Base-by-base conservation (phyloP, 495 filamentous ascomycete genomes). In the Neohortaea acidophila region DNA sequence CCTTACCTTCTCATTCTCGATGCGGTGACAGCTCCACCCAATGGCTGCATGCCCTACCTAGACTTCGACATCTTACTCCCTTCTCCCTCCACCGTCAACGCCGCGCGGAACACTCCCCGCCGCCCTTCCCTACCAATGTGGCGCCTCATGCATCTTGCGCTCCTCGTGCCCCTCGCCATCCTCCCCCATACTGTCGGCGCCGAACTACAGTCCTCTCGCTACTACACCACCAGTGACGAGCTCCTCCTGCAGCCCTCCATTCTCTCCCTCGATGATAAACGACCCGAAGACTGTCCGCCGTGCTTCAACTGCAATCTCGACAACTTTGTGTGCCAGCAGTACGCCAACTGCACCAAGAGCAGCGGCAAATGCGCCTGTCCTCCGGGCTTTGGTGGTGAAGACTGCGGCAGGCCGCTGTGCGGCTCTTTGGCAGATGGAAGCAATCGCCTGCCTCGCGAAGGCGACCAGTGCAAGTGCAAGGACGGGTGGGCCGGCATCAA, bases 401-500 rank as follows among this genome's bases (percentile, higher is more conserved):
- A 94, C 59, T 97, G 89, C 51, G 69, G 86, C 7, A 59, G 75
- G 45, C 89, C 89, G 24, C 69, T 87, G 8, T 97, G 89, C 55
- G 89, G 84, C 31, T 83, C 85, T n/a, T 67, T 94, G 15, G 70
- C 79, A 13, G 77, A 80, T 49, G 84, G 81, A 21, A 64, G 64
- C 39, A 72, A 94, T 44, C 72, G 89, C 48, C 64, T 75, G 12
- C 70, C 75, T 45, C 71, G 86, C 52, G 56, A 72, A 29, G 72
- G 67, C 30, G 64, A 74, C 12, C 60, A 65, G 23, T 97, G 89
- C 59, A 62, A 86, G 19, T 97, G 89, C 59, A 75, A 85, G 45
- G 84, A 93, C 22, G 89, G 91, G 33, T 97, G 89, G 89, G 72
- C 71, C n/a, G 89, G 89, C 44, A 86, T 96, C 60, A 97, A 97